Evolutionary conservation across 805 yeast species (phyloP), one percentile per base, ranked within the genome.

Genomic region (Blastobotrys muscicola): DNA sequence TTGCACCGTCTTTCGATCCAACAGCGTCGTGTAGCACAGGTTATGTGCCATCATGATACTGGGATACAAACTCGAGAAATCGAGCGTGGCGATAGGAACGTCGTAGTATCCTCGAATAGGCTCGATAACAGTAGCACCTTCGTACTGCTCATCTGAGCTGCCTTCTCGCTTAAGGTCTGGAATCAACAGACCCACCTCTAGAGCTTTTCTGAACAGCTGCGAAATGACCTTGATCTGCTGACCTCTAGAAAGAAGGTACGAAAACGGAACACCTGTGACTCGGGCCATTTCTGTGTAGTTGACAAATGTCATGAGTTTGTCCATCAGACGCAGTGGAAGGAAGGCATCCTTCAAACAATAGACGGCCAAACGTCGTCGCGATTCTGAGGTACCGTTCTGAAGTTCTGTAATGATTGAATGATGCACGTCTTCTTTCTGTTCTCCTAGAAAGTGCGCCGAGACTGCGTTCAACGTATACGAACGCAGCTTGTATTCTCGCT

Each of bases 11-110:
- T 73, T 75, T 48, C 75, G 77, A 51, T 76, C 82, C 42, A 90
- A 64, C 37, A 92, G 67, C 0, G 98, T 89, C 0, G 98, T 92
- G 62, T 92, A 92, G 61, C 99, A 92, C 46, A 92, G 67, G 61
- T 92, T 92, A 64, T 92, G 97, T 0, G 99, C 98, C 94, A 94
- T 92, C 95, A 92, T 89, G 56, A 92, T 92, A 46, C 96, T 85
- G 4, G 99, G 99, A 64, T 92, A 92, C 72, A 92, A 72, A 44
- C 96, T 86, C 52, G 95, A 87, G 76, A 92, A 92, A 79, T 92
- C 99, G 50, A 92, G 72, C 0, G 99, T 92, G 2, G 99, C 96
- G 58, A 92, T 90, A 1, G 99, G 99, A 11, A 84, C 89, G 63
- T 86, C 95, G 57, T 92, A 94, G 62, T 87, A 94, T 1, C 98